Evolutionary conservation across 345 rosid species (phyloP).

Genomic region (Linum tenue): DNA sequence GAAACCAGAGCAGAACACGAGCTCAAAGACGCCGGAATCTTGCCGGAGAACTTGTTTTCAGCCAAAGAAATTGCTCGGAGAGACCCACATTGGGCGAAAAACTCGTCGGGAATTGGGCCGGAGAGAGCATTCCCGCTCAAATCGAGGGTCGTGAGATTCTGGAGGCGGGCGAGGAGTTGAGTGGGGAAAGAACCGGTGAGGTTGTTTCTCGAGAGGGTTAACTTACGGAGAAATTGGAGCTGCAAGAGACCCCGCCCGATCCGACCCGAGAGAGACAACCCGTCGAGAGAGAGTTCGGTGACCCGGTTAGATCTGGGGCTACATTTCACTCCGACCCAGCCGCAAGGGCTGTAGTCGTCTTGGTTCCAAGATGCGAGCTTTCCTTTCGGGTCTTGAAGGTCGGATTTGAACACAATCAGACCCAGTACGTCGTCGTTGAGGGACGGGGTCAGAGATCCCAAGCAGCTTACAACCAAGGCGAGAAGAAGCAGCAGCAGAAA

Average conservation of each 20-base stretch:
- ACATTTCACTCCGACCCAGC: slow-evolving; percentile 22
- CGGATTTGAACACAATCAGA: slow-evolving; percentile 23
- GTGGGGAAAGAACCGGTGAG: too few relatives aligned
- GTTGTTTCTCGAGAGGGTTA: too few relatives aligned
- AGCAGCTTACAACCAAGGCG: slow-evolving; percentile 6
- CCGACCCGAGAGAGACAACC: slow-evolving; percentile 23
- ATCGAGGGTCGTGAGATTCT: background rate
- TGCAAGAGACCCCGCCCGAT: slow-evolving; percentile 21
- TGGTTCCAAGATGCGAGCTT: slow-evolving; percentile 26
- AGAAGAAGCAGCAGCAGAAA: background rate
- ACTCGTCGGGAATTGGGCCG: slow-evolving; percentile 54
- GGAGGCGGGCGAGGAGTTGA: background rate
- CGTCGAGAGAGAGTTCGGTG: slow-evolving; percentile 20
- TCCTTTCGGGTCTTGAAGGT: slow-evolving; percentile 24
- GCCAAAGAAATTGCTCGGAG: slow-evolving; percentile 63
- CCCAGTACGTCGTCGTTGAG: slow-evolving; percentile 25
- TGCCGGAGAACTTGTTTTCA: slow-evolving; percentile 54
- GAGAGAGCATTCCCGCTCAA: slow-evolving; percentile 50
- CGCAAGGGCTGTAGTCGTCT: slow-evolving; percentile 23
- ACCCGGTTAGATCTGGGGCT: slow-evolving; percentile 28
- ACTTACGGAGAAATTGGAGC: slow-evolving; percentile 12
- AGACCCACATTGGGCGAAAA: slow-evolving; percentile 77
- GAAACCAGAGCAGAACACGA: slow-evolving; percentile 62
- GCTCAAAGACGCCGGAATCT: slow-evolving; percentile 63
- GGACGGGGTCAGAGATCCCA: slow-evolving; percentile 21